Evolutionary conservation across 2,329 filamentous ascomycete species (phyloP).

Genomic region (Cladophialophora yegresii): DNA sequence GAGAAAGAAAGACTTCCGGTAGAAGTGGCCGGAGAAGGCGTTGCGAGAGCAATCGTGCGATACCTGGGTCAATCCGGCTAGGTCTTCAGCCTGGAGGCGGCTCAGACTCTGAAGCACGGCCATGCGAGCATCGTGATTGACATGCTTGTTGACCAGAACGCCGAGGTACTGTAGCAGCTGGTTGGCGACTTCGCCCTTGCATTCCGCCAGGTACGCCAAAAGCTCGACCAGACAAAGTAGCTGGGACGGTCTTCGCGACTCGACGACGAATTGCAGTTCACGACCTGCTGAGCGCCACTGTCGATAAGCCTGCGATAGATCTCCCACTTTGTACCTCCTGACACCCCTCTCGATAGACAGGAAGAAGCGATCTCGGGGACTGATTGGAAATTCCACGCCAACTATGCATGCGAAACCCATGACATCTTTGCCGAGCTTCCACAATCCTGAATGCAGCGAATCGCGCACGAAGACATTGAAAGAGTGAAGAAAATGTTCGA

Average conservation of each 20-base stretch:
- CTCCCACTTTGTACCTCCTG: slow-evolving; percentile 4
- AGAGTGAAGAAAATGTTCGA: slow-evolving; percentile 9
- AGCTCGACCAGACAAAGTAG: slow-evolving; percentile 10
- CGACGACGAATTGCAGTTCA: slow-evolving; percentile 1
- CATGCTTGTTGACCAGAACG: neutral
- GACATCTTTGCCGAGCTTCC: slow-evolving; percentile 2
- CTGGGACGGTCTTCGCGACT: slow-evolving; percentile 4
- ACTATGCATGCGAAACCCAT: slow-evolving; percentile 8
- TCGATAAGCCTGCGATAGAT: slow-evolving; percentile 14
- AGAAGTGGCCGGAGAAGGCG: slow-evolving; percentile 6
- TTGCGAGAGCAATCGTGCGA: neutral
- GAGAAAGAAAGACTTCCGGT: slow-evolving; percentile 4
- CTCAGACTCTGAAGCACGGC: slow-evolving; percentile 2
- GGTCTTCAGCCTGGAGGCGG: neutral
- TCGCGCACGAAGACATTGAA: slow-evolving; percentile 6
- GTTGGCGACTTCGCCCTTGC: slow-evolving; percentile 2
- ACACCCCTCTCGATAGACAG: slow-evolving; percentile 11
- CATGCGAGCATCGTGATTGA: neutral
- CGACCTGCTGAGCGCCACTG: slow-evolving; percentile 11
- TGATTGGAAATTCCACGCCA: neutral
- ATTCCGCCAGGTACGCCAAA: slow-evolving; percentile 8
- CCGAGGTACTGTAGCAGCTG: slow-evolving; percentile 6
- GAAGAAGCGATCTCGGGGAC: slow-evolving; percentile 1
- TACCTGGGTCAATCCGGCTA: neutral
- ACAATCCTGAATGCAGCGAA: slow-evolving; percentile 10